Evolutionary conservation across 208 protist species (phyloP).

Genomic region (Leishmania guyanensis): DNA sequence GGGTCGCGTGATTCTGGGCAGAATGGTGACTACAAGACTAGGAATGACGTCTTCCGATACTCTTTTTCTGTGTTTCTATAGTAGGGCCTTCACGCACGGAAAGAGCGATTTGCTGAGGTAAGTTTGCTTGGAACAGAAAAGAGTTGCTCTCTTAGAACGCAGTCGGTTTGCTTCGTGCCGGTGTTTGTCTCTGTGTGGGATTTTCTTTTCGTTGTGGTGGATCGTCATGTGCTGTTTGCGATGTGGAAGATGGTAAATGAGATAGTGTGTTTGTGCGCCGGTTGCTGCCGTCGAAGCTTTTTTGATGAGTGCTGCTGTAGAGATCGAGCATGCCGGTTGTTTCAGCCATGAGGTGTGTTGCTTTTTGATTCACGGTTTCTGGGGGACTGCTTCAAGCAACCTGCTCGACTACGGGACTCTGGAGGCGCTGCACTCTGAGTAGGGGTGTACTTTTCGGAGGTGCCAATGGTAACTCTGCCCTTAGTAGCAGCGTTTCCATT

Average conservation of each 20-base stretch:
- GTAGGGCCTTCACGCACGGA: neutral
- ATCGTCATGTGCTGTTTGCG: neutral
- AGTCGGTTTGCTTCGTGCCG: neutral
- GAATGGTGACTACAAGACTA: neutral
- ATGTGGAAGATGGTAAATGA: neutral
- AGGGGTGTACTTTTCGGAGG: neutral
- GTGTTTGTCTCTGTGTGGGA: neutral
- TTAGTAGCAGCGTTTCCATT: neutral
- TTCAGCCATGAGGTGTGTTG: neutral
- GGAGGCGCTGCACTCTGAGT: neutral
- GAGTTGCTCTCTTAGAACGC: neutral
- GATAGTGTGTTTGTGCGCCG: neutral
- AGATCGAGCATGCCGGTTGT: neutral
- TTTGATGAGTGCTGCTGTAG: neutral
- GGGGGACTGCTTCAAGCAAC: neutral
- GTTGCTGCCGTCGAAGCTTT: neutral
- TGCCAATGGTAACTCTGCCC: neutral
- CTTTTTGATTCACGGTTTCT: neutral
- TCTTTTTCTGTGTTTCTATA: constrained; percentile 10
- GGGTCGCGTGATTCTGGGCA: neutral
- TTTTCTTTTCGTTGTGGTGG: too few species aligned
- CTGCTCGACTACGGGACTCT: neutral
- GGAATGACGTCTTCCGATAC: neutral
- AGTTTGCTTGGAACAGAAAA: neutral
- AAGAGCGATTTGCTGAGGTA: neutral